phyloP scores from a whole-genome alignment of 2,329 filamentous ascomycete genomes.

The Colletotrichum sp. region DNA sequence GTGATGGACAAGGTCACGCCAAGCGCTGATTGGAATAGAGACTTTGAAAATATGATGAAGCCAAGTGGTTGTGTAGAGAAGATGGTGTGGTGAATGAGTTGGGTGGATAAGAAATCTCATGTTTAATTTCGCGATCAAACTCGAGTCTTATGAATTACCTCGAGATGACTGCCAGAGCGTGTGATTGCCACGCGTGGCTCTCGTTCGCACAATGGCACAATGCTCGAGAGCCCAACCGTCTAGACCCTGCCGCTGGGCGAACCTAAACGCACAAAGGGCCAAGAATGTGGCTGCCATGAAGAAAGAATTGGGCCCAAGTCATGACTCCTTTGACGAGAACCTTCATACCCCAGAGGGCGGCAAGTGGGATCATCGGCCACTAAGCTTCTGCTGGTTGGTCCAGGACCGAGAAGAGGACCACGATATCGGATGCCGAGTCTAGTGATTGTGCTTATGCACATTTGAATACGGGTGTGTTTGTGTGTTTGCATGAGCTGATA shows the following conservation, averaged over 20 bases:
- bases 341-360: neutral
- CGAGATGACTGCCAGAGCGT: neutral
- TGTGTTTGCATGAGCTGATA: neutral
- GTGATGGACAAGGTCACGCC: neutral
- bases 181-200: neutral
- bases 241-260: neutral
- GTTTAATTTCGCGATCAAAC: neutral
- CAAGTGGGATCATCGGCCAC: neutral
- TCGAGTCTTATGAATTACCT: neutral
- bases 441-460: neutral
- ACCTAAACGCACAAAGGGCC: neutral
- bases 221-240: neutral
- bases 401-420: neutral
- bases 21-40: neutral
- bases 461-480: neutral
- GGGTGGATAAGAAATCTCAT: neutral
- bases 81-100: neutral
- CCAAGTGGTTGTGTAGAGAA: neutral
- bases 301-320: neutral
- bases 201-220: neutral
- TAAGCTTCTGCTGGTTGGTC: neutral
- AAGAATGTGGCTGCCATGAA: neutral
- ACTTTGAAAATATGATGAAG: neutral
- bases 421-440: neutral
- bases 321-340: neutral